A percentile compares a stretch with the other conserved stretches of the same genome.
phyloP scores from a whole-genome alignment of 2,329 filamentous ascomycete genomes.

The Zopfia rhizophila region DNA sequence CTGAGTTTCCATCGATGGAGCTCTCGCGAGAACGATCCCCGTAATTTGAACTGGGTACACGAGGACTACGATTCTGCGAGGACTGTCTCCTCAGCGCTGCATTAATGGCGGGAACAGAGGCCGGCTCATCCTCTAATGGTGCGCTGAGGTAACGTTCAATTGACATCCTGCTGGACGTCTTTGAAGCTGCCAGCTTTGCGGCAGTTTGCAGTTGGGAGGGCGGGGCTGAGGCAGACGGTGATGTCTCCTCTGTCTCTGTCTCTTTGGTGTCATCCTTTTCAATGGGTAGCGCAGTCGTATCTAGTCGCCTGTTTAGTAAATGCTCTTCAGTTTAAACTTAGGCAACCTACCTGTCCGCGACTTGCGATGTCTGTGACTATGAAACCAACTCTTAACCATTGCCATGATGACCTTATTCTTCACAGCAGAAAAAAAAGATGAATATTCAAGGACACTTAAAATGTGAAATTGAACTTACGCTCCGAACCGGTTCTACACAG shows the following conservation, averaged over 20 bases:
- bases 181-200: constrained; percentile 14
- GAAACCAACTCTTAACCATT: constrained; percentile 36
- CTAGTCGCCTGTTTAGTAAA: constrained; percentile 16
- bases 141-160: constrained; percentile 39
- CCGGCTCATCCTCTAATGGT: constrained; percentile 37
- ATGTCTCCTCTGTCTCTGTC: not conserved
- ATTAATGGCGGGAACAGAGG: constrained; percentile 35
- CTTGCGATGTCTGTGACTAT: constrained; percentile 28
- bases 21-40: constrained; percentile 32
- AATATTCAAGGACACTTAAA: not conserved
- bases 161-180: constrained; percentile 33
- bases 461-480: constrained; percentile 8
- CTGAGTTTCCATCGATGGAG: constrained; percentile 35
- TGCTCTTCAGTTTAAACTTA: not conserved
- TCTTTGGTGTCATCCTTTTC: constrained; percentile 20
- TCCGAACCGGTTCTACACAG: constrained; percentile 9
- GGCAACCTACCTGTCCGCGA: constrained; percentile 30
- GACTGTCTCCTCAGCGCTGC: constrained; percentile 32
- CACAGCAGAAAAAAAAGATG: constrained; percentile 5
- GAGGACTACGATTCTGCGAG: constrained; percentile 2
- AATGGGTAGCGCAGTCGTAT: constrained; percentile 16
- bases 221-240: not conserved
- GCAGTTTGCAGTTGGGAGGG: not conserved
- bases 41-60: no score
- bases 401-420: not conserved